Conservation (phyloP, 129 eudicot species). For the Tagetes erecta region DNA sequence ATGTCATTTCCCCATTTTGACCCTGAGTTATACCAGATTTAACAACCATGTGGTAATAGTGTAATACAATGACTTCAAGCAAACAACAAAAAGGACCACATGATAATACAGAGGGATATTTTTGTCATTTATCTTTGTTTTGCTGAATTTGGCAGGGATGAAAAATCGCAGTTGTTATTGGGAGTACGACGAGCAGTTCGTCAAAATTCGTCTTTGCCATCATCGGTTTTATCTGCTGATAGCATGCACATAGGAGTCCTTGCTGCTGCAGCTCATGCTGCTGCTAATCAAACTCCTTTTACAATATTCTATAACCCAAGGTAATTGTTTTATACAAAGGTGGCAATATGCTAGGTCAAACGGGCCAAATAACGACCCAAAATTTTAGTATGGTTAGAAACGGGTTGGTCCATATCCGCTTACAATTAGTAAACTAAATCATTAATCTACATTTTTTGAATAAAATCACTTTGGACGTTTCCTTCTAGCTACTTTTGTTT, state of each 20-base stretch:
- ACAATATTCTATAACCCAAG: conserved; percentile 93
- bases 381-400: not conserved
- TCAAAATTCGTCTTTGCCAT: conserved; percentile 84
- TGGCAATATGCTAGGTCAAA: not conserved
- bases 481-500: not conserved
- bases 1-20: conserved; percentile 14
- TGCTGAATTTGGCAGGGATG: conserved; percentile 53
- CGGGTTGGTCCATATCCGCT: no score
- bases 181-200: conserved; percentile 95
- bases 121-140: not conserved
- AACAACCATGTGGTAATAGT: conserved; percentile 14
- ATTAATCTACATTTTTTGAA: not conserved
- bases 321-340: conserved; percentile 33
- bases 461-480: not conserved
- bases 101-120: conserved; percentile 7
- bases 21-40: not conserved
- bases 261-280: conserved; percentile 99
- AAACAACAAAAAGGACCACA: conserved; percentile 22
- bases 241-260: conserved; percentile 99
- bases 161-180: conserved; percentile 77
- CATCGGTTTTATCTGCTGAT: conserved; percentile 95
- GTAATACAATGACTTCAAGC: conserved; percentile 15
- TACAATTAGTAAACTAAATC: no score
- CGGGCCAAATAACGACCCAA: not conserved
- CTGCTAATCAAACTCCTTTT: conserved; percentile 82